Conservation (phyloP, 139 green algal species). For the Chlamydomonas urium region DNA sequence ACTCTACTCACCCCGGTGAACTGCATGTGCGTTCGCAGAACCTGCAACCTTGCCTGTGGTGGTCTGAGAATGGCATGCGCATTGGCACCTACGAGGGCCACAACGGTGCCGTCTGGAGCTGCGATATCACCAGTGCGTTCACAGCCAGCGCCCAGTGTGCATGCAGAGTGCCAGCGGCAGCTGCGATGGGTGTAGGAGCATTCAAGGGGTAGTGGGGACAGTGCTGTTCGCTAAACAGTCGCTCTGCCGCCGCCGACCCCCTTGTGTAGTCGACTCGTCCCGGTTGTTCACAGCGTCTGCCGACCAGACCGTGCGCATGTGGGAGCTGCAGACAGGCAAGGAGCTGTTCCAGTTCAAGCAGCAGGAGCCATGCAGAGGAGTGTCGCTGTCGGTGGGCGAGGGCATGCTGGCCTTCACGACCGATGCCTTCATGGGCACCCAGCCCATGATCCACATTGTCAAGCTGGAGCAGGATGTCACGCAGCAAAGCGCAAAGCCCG, state of each 20-base stretch:
- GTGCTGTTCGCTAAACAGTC: no score
- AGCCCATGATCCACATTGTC: slow-evolving; percentile 47
- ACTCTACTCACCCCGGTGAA: no score
- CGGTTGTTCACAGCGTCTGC: slow-evolving; percentile 55
- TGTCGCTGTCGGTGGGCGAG: slow-evolving; percentile 74
- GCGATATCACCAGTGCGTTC: slow-evolving; percentile 80
- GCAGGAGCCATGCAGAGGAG: slow-evolving; percentile 68
- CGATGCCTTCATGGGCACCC: slow-evolving; percentile 79
- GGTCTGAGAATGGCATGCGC: slow-evolving; percentile 83
- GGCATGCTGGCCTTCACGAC: slow-evolving; percentile 75
- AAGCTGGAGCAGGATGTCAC: slow-evolving; percentile 57
- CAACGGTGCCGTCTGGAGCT: slow-evolving; percentile 90
- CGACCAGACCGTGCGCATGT: slow-evolving; percentile 87
- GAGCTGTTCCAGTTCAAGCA: slow-evolving; percentile 79
- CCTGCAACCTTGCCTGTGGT: slow-evolving; percentile 78
- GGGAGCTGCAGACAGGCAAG: slow-evolving; percentile 83
- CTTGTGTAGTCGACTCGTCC: slow-evolving; percentile 12
- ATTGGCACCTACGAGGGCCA: slow-evolving; percentile 96
- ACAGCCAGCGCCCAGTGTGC: neutral
- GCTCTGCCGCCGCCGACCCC: no score
- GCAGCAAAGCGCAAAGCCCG: slow-evolving; percentile 51
- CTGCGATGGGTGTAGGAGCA: neutral
- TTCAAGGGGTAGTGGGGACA: no score
- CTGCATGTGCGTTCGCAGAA: slow-evolving; percentile 28
- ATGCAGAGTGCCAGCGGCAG: neutral